Percentiles rank a stretch among this genome's conserved stretches.
Conservation (phyloP, 805 yeast species). For the Ogataea henricii region DNA sequence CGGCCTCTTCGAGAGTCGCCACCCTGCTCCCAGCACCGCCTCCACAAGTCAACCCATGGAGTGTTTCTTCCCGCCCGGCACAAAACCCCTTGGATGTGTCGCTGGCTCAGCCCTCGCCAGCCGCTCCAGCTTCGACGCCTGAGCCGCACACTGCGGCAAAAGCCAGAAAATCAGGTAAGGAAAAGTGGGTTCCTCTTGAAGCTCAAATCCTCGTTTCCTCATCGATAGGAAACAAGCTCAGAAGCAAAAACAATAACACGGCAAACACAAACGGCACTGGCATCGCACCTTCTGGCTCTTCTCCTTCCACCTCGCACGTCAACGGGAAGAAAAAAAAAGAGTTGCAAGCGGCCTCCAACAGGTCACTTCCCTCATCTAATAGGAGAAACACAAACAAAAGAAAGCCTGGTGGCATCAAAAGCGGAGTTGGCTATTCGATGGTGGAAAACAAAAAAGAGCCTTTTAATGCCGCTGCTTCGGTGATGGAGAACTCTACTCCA, state of each 20-base stretch:
- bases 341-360: neutral
- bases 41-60: constrained; percentile 33
- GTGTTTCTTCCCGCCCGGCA: constrained; percentile 6
- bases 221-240: constrained; percentile 5
- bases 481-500: constrained; percentile 9
- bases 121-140: neutral
- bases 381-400: constrained; percentile 2
- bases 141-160: constrained; percentile 9
- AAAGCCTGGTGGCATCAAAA: constrained; percentile 3
- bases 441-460: constrained; percentile 1
- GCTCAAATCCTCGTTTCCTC: constrained; percentile 28
- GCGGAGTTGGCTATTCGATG: neutral
- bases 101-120: neutral
- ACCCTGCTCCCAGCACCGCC: constrained; percentile 34
- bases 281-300: neutral
- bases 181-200: constrained; percentile 29
- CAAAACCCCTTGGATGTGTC: neutral
- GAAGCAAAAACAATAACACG: constrained; percentile 3
- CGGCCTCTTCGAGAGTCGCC: constrained; percentile 10
- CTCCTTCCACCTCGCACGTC: neutral
- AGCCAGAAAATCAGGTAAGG: constrained; percentile 24
- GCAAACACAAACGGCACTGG: neutral
- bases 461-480: neutral
- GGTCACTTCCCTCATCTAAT: neutral
- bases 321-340: constrained; percentile 10